phyloP scores from a whole-genome alignment of 2,329 filamentous ascomycete genomes.

The Talaromyces piceae region DNA sequence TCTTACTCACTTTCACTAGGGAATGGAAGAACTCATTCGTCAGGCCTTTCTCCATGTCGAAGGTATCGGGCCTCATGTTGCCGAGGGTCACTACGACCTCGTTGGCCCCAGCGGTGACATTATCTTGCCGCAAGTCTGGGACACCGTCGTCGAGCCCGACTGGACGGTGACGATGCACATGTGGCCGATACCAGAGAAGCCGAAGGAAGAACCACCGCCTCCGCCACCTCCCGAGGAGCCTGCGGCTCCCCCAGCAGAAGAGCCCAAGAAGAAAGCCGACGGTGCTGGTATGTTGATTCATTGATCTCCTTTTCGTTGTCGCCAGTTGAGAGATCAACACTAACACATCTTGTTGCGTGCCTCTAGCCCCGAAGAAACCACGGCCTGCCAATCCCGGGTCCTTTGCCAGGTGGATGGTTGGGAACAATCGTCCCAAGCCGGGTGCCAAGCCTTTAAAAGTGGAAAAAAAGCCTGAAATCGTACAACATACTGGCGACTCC shows the following conservation, averaged over 20 bases:
- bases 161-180: slow-evolving; percentile 63
- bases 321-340: background rate
- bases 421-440: slow-evolving; percentile 22
- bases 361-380: slow-evolving; percentile 26
- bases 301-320: slow-evolving; percentile 1
- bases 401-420: slow-evolving; percentile 40
- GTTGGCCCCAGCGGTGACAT: slow-evolving; percentile 74
- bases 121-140: slow-evolving; percentile 74
- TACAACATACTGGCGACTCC: slow-evolving; percentile 22
- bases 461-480: slow-evolving; percentile 40
- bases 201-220: slow-evolving; percentile 33
- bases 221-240: slow-evolving; percentile 19
- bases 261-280: slow-evolving; percentile 28
- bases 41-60: slow-evolving; percentile 78
- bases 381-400: slow-evolving; percentile 24
- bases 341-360: background rate
- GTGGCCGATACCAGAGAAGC: slow-evolving; percentile 53
- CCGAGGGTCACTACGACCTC: slow-evolving; percentile 72
- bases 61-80: slow-evolving; percentile 65
- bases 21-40: slow-evolving; percentile 79
- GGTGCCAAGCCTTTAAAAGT: slow-evolving; percentile 37
- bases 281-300: slow-evolving; percentile 24
- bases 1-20: slow-evolving; percentile 43
- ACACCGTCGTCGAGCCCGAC: slow-evolving; percentile 71
- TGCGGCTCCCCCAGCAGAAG: slow-evolving; percentile 17